phyloP scores from a whole-genome alignment of 345 rosid genomes.

The Dipteronia dyeriana region DNA sequence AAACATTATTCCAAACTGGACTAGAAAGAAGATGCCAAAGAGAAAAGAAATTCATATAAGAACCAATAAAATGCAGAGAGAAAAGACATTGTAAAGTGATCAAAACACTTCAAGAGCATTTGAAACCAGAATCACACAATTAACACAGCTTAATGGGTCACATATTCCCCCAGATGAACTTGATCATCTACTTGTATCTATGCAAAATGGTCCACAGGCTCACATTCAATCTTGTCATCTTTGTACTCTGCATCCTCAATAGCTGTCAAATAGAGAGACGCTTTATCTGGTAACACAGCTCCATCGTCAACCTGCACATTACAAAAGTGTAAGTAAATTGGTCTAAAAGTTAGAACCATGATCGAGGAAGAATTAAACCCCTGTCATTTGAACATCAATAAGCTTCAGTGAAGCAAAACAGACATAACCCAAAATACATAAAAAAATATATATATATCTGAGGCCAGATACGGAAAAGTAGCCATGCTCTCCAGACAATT shows the following conservation, averaged over 20 bases:
- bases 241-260: conserved; percentile 97
- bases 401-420: background rate
- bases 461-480: background rate
- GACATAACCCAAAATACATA: background rate
- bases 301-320: conserved; percentile 70
- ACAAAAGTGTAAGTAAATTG: conserved; percentile 6
- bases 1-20: conserved; percentile 91
- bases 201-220: conserved; percentile 23
- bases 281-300: conserved; percentile 85
- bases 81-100: background rate
- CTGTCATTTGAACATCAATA: conserved; percentile 1
- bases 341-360: background rate
- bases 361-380: background rate
- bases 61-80: background rate
- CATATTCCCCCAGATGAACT: background rate
- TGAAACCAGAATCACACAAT: conserved; percentile 3
- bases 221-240: conserved; percentile 95
- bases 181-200: background rate
- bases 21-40: conserved; percentile 8
- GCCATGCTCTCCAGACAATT: background rate
- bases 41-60: conserved; percentile 9
- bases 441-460: background rate
- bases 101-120: conserved; percentile 6
- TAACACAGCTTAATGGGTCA: background rate
- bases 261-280: conserved; percentile 86